Base-by-base conservation (phyloP, 495 filamentous ascomycete genomes). In the Aspergillus bridgeri region DNA sequence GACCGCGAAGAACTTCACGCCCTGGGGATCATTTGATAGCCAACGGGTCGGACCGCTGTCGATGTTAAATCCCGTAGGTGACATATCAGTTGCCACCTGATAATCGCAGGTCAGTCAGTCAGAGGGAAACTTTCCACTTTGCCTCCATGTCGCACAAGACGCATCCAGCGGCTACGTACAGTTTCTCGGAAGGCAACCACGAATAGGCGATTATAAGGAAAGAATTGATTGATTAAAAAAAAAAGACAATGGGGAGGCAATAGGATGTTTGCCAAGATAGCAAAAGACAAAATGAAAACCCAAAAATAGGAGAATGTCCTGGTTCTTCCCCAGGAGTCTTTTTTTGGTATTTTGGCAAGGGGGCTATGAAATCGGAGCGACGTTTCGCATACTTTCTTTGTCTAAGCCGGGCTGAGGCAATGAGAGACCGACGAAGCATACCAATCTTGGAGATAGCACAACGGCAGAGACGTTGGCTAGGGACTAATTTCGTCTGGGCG, bases 81-180 rank as follows among this genome's bases (percentile, higher is more conserved):
- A 33, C 29, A 33, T 33, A 5, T 33, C 29, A 6, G 8, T 33
- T 33, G 29, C 5, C 29, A 33, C 29, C 29, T 33, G 29, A 33
- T 33, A 33, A 6, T 2, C 2, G 29, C 5, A 7, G 8, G 29
- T 33, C 5, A 11, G 29, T 24, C 53, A 22, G 44, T 18, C 21
- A 17, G 24, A 48, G 1, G 15, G 18, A 18, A 48, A 38, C 23
- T 22, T 44, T n/a, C 42, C 47, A 22, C 43, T 47, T n/a, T 25
- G 21, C 22, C 18, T 19, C n/a, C 48, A 18, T 19, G 63, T 66
- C 48, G 51, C 59, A 65, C 63, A 62, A 62, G 61, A 63, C 64
- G 64, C 59, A 66, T 60, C 43, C 56, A 57, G 60, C 64, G 60
- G 64, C 58, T 66, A 63, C 53, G 25, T 61, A 61, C 64, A 66